Evolutionary conservation across 2,329 filamentous ascomycete species (phyloP).

Genomic region (Neofusicoccum umdonicola): DNA sequence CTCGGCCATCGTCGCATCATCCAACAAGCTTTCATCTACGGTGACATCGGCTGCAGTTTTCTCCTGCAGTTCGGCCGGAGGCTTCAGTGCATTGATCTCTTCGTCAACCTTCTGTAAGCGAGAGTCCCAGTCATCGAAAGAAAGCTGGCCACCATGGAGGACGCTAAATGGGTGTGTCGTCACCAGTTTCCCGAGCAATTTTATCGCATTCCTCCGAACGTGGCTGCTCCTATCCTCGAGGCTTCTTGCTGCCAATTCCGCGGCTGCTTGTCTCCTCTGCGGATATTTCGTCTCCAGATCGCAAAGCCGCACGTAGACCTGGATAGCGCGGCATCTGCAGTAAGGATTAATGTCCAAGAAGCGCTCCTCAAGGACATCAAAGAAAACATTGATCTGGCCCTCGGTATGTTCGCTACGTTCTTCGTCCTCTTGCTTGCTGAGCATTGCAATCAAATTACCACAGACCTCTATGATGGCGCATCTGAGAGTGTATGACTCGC

Average conservation of each 20-base stretch:
- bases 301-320: slow-evolving; percentile 88
- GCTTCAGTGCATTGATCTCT: slow-evolving; percentile 77
- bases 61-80: slow-evolving; percentile 72
- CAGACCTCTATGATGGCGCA: slow-evolving; percentile 96
- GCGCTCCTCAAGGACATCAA: slow-evolving; percentile 91
- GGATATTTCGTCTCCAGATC: slow-evolving; percentile 96
- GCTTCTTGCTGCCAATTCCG: slow-evolving; percentile 83
- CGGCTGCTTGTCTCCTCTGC: slow-evolving; percentile 82
- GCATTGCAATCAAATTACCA: slow-evolving; percentile 87
- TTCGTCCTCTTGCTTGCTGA: slow-evolving; percentile 75
- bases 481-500: slow-evolving; percentile 92
- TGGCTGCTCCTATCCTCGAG: slow-evolving; percentile 98
- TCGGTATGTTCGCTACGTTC: slow-evolving; percentile 91
- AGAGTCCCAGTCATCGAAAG: slow-evolving; percentile 79
- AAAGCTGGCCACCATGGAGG: slow-evolving; percentile 77
- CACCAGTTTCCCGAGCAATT: slow-evolving; percentile 81
- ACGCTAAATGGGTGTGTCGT: slow-evolving; percentile 93
- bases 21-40: slow-evolving; percentile 74
- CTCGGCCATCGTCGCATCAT: slow-evolving; percentile 82
- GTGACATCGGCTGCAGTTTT: slow-evolving; percentile 63
- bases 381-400: slow-evolving; percentile 93
- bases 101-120: slow-evolving; percentile 79
- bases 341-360: slow-evolving; percentile 98
- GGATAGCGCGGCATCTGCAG: slow-evolving; percentile 84
- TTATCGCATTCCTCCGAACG: slow-evolving; percentile 91